Conservation (phyloP, 2,329 filamentous ascomycete genomes). For the Daldinia sp. region DNA sequence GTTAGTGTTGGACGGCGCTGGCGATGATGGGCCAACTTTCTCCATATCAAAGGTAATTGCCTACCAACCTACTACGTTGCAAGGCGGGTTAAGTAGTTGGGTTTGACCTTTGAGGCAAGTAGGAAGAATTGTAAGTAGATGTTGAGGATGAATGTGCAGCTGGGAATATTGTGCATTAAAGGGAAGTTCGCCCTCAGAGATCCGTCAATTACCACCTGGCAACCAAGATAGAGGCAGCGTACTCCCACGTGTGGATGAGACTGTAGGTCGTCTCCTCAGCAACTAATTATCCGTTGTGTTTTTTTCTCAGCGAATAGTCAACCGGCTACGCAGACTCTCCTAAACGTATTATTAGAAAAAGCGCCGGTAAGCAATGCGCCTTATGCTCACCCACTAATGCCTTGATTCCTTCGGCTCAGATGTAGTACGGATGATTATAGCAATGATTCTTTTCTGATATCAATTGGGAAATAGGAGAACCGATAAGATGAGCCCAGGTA, state of each 20-base stretch:
- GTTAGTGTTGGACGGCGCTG: constrained; percentile 57
- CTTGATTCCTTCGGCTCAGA: constrained; percentile 2
- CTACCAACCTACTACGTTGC: not conserved
- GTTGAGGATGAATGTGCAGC: constrained; percentile 9
- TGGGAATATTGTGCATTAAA: constrained; percentile 20
- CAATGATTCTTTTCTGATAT: constrained; percentile 17
- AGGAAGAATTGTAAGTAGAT: constrained; percentile 10
- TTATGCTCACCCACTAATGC: not conserved
- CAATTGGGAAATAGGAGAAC: constrained; percentile 10
- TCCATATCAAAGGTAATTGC: constrained; percentile 47
- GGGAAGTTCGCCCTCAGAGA: not conserved
- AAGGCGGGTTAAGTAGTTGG: not conserved
- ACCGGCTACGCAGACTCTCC: not conserved
- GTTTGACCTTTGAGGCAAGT: not conserved
- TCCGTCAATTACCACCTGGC: not conserved
- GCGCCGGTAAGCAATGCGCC: not conserved
- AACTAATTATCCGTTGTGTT: constrained; percentile 6
- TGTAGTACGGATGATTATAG: constrained; percentile 3
- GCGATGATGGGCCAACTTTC: constrained; percentile 57
- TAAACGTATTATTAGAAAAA: constrained; percentile 3
- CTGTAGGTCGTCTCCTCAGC: constrained; percentile 10
- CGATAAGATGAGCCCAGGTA: constrained; percentile 17
- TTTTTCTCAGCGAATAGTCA: constrained; percentile 6
- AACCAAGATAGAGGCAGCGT: not conserved
- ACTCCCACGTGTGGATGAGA: not conserved